A percentile compares a stretch with the other conserved stretches of the same genome.
Conservation (phyloP, 768 basidiomycete species). For the Phaeotremella fagi region DNA sequence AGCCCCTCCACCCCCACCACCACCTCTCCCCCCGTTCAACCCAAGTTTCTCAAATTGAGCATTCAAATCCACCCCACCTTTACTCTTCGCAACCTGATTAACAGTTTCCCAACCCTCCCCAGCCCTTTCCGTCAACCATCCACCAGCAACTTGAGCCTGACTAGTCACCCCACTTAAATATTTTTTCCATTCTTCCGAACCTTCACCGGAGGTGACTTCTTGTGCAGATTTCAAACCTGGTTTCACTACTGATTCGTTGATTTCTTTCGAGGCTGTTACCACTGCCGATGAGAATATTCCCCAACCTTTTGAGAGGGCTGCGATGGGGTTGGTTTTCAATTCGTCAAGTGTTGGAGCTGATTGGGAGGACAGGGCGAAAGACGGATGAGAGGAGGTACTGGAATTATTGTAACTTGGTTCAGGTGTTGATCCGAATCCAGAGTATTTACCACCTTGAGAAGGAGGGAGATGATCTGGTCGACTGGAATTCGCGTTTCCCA, state of each 20-base stretch:
- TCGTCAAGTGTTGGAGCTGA: conserved; percentile 74
- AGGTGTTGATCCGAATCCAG: conserved; percentile 87
- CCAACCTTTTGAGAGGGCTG: conserved; percentile 90
- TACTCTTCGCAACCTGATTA: conserved; percentile 52
- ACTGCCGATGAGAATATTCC: conserved; percentile 86
- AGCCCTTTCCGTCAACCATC: conserved; percentile 36
- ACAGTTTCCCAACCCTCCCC: conserved; percentile 39
- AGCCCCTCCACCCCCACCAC: conserved; percentile 51
- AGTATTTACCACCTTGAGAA: conserved; percentile 83
- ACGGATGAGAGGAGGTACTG: conserved; percentile 57
- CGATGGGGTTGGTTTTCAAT: conserved; percentile 77
- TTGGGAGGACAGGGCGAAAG: conserved; percentile 69
- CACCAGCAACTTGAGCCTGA: conserved; percentile 23
- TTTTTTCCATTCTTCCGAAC: conserved; percentile 25
- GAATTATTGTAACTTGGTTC: conserved; percentile 49
- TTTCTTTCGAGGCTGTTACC: conserved; percentile 60
- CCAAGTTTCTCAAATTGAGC: conserved; percentile 69
- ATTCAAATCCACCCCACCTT: conserved; percentile 82
- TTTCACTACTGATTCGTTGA: conserved; percentile 83
- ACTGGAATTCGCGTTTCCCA: conserved; percentile 75
- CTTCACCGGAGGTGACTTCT: conserved; percentile 17
- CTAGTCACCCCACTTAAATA: conserved; percentile 16
- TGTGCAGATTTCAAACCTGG: conserved; percentile 72
- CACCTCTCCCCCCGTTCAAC: conserved; percentile 45
- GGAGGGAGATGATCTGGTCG: conserved; percentile 78